Conservation (phyloP, 805 yeast species). For the Metschnikowia colocasiae region DNA sequence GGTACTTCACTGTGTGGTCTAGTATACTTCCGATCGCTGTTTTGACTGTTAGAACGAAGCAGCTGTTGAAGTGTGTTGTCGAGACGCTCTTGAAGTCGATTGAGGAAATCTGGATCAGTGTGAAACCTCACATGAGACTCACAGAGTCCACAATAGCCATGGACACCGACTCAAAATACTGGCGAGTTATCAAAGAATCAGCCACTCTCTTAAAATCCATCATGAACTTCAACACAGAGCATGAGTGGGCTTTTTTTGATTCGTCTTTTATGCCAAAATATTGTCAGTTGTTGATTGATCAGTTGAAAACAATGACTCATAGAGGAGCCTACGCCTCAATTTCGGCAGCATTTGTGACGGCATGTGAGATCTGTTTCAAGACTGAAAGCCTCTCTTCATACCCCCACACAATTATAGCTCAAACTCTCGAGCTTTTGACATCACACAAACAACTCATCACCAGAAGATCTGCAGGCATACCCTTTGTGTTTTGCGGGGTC, state of each 20-base stretch:
- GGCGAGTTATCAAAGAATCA: constrained; percentile 49
- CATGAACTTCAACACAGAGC: constrained; percentile 23
- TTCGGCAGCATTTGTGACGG: constrained; percentile 70
- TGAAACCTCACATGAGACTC: constrained; percentile 14
- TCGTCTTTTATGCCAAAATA: constrained; percentile 26
- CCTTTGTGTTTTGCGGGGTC: constrained; percentile 71
- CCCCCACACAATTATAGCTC: neutral
- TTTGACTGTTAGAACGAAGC: neutral
- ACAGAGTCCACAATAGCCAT: constrained; percentile 30
- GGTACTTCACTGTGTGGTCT: constrained; percentile 52
- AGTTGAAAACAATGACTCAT: constrained; percentile 73
- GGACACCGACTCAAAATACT: constrained; percentile 17
- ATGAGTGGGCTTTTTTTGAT: constrained; percentile 17
- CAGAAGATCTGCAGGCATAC: constrained; percentile 90
- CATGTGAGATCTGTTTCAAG: constrained; percentile 54
- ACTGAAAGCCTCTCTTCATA: constrained; percentile 7
- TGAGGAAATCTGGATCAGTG: neutral
- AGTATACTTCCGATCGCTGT: constrained; percentile 19
- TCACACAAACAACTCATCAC: constrained; percentile 68
- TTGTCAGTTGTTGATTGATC: constrained; percentile 59
- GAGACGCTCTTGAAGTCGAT: neutral
- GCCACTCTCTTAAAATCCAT: constrained; percentile 50
- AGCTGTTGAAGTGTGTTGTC: constrained; percentile 25
- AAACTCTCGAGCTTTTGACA: constrained; percentile 29
- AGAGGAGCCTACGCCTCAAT: constrained; percentile 91